Evolutionary conservation across 345 rosid genomes (phyloP).

Genomic region (Camelina sativa): DNA sequence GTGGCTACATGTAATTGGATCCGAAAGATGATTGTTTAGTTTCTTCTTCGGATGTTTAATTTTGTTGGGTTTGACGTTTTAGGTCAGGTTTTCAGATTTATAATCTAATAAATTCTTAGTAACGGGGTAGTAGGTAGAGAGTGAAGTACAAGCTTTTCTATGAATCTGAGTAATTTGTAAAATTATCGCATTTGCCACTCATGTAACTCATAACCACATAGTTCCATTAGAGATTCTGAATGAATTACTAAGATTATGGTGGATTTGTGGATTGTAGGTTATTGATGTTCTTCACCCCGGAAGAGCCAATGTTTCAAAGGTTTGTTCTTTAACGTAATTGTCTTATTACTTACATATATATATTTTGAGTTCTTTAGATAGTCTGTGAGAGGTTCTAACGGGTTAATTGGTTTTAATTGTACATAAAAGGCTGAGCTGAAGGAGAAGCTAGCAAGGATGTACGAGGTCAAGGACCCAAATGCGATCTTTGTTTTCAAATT

Average conservation of each 20-base stretch:
- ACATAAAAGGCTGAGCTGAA: slow-evolving; percentile 69
- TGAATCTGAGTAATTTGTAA: neutral
- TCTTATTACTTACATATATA: neutral
- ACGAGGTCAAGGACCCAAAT: slow-evolving; percentile 89
- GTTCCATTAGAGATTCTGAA: neutral
- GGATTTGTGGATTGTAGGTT: slow-evolving; percentile 50
- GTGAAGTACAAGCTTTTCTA: neutral
- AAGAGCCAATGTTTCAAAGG: slow-evolving; percentile 94
- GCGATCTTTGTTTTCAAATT: slow-evolving; percentile 95
- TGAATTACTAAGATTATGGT: neutral
- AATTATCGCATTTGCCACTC: neutral
- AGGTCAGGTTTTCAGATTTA: neutral
- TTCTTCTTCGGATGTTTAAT: too few relatives aligned
- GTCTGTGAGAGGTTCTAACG: neutral
- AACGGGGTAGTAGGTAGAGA: neutral
- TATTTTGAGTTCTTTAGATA: neutral
- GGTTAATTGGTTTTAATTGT: neutral
- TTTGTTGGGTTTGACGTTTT: neutral
- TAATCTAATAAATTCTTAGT: neutral
- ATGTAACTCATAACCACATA: neutral
- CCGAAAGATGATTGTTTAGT: too few relatives aligned
- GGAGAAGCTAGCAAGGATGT: slow-evolving; percentile 83
- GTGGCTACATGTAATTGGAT: too few relatives aligned
- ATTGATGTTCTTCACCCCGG: slow-evolving; percentile 98
- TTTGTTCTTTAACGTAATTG: slow-evolving; percentile 7